Conservation (phyloP, 768 basidiomycete genomes). For the Termitomyces sp. region DNA sequence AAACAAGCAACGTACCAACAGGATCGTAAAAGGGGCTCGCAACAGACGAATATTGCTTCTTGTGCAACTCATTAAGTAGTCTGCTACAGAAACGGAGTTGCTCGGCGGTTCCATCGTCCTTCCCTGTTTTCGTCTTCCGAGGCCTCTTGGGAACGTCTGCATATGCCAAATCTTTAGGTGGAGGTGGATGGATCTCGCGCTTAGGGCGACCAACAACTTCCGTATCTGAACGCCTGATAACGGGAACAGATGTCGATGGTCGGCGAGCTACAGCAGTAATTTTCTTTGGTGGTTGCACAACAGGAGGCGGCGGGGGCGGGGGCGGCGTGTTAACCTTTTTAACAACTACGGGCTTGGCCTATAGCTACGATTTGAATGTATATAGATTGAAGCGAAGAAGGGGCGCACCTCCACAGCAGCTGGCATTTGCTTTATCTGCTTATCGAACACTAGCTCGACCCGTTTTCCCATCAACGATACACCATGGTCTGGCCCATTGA, state of each 20-base stretch:
- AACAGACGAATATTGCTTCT: constrained; percentile 68
- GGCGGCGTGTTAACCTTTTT: constrained; percentile 50
- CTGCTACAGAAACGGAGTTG: constrained; percentile 83
- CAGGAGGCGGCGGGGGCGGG: constrained; percentile 38
- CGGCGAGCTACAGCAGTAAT: constrained; percentile 51
- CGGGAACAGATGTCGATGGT: constrained; percentile 75
- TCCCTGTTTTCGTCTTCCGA: constrained; percentile 53
- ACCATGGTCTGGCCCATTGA: constrained; percentile 90
- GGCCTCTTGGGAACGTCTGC: constrained; percentile 69
- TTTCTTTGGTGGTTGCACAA: constrained; percentile 41
- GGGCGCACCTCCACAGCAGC: constrained; percentile 63
- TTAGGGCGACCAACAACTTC: constrained; percentile 75
- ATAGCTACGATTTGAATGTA: not conserved
- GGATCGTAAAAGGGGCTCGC: constrained; percentile 91
- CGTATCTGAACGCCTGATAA: constrained; percentile 76
- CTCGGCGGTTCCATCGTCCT: constrained; percentile 67
- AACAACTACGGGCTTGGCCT: constrained; percentile 36
- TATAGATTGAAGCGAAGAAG: not conserved
- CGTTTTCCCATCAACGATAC: constrained; percentile 77
- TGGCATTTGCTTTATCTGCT: constrained; percentile 81
- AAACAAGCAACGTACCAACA: constrained; percentile 60
- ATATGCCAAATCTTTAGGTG: constrained; percentile 86
- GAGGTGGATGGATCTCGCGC: constrained; percentile 95
- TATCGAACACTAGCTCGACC: constrained; percentile 83
- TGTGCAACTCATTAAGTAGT: constrained; percentile 68